phyloP scores from a whole-genome alignment of 2,329 filamentous ascomycete genomes.

The Myotisia sp. region DNA sequence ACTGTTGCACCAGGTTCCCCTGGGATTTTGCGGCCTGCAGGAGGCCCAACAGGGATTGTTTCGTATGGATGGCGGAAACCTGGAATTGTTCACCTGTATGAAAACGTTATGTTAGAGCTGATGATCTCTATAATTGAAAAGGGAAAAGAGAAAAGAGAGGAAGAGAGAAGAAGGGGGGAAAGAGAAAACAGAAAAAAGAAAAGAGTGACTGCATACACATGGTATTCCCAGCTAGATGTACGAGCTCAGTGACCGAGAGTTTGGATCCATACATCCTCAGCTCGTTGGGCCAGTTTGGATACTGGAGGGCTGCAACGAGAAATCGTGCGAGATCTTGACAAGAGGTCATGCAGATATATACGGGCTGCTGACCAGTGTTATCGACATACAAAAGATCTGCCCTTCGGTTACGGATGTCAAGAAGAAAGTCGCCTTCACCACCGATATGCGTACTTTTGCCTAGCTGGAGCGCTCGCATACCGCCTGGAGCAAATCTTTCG shows the following conservation, averaged over 20 bases:
- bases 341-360: conserved; percentile 53
- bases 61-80: conserved; percentile 15
- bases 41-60: too few species aligned
- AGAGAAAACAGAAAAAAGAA: too few species aligned
- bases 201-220: conserved; percentile 27
- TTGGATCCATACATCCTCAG: conserved; percentile 56
- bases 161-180: conserved; percentile 9
- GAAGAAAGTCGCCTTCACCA: conserved; percentile 49
- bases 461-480: conserved; percentile 46
- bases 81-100: conserved; percentile 15
- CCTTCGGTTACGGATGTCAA: conserved; percentile 44
- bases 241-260: conserved; percentile 46
- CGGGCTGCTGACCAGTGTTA: conserved; percentile 37
- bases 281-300: conserved; percentile 53
- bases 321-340: conserved; percentile 57
- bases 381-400: conserved; percentile 44
- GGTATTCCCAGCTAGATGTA: conserved; percentile 40
- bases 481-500: conserved; percentile 57
- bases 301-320: conserved; percentile 50
- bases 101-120: conserved; percentile 1
- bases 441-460: conserved; percentile 42
- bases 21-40: conserved; percentile 12
- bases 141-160: conserved; percentile 6
- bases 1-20: conserved; percentile 22
- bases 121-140: neutral